phyloP scores from a whole-genome alignment of 805 yeast species.

The Hermanozyma aechmeae region DNA sequence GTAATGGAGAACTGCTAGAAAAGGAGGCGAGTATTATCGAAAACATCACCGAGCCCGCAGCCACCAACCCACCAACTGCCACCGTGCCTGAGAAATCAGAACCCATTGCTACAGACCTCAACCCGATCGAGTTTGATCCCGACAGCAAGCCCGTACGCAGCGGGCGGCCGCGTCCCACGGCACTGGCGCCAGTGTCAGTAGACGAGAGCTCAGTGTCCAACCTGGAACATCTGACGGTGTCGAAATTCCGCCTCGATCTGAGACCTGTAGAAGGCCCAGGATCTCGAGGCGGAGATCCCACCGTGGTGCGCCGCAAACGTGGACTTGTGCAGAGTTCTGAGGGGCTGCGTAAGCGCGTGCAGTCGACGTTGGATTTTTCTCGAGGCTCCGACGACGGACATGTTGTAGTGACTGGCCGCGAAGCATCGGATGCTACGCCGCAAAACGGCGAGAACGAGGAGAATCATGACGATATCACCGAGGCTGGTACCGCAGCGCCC shows the following conservation, averaged over 20 bases:
- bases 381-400: neutral
- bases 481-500: slow-evolving; percentile 13
- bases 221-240: slow-evolving; percentile 18
- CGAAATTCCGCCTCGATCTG: slow-evolving; percentile 25
- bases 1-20: too few relatives aligned
- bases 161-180: too few relatives aligned
- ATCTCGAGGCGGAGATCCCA: slow-evolving; percentile 26
- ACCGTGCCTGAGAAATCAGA: too few relatives aligned
- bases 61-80: too few relatives aligned
- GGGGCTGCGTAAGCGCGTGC: too few relatives aligned
- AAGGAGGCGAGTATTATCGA: too few relatives aligned
- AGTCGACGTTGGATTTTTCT: too few relatives aligned
- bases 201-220: slow-evolving; percentile 15
- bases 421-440: neutral
- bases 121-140: too few relatives aligned
- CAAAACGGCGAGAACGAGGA: slow-evolving; percentile 13
- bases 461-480: slow-evolving; percentile 16
- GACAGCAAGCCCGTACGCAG: too few relatives aligned
- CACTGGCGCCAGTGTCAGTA: too few relatives aligned
- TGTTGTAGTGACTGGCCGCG: neutral
- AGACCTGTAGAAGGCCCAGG: slow-evolving; percentile 30
- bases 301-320: neutral
- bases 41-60: too few relatives aligned
- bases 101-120: too few relatives aligned
- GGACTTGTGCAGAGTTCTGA: neutral